Evolutionary conservation across 345 rosid species (phyloP).

Genomic region (Syzygium aromaticum): DNA sequence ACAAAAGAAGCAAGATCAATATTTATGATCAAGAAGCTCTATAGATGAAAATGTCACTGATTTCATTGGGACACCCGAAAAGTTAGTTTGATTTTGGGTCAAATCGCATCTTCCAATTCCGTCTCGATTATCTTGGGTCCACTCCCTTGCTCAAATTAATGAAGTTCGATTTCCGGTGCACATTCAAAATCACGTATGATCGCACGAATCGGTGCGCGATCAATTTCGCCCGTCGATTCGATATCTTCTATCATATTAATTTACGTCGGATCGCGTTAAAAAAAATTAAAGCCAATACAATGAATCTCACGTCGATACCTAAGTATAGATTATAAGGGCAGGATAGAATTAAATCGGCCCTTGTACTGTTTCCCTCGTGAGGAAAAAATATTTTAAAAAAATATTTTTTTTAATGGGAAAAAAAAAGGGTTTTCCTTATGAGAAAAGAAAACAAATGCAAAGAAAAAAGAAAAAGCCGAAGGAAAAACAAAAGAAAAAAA

Average conservation of each 20-base stretch:
- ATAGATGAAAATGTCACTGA: no score
- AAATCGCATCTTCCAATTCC: not conserved
- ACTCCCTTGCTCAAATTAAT: not conserved
- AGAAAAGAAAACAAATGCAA: not conserved
- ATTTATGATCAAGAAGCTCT: no score
- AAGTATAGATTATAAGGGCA: not conserved
- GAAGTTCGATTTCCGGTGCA: not conserved
- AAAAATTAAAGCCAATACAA: not conserved
- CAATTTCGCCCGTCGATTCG: not conserved
- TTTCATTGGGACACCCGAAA: no score
- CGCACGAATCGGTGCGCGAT: fast-evolving
- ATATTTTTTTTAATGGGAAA: not conserved
- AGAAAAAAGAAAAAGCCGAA: not conserved
- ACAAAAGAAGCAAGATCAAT: no score
- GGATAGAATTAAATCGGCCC: not conserved
- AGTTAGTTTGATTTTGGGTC: not conserved
- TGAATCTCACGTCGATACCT: not conserved
- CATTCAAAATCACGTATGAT: not conserved
- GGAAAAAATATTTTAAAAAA: not conserved
- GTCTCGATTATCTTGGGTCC: not conserved
- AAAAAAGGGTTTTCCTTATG: not conserved
- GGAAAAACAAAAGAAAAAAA: no score
- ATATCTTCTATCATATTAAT: fast-evolving
- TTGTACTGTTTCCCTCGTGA: not conserved
- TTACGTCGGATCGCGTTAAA: fast-evolving